Base-by-base conservation (phyloP, 192 early-diverging fungal species). In the Backusella liffmaniae region DNA sequence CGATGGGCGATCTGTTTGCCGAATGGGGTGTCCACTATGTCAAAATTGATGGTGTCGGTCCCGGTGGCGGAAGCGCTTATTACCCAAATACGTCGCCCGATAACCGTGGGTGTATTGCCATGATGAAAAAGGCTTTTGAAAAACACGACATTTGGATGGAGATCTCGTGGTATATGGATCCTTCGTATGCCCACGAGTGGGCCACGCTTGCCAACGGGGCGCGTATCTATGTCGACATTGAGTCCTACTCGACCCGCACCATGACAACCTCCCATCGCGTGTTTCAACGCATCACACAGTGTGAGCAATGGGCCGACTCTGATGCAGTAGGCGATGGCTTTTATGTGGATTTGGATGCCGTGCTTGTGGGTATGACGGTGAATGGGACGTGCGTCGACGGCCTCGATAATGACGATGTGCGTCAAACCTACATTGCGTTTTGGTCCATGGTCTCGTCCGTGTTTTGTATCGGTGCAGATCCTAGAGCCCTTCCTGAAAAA, bases 141-240 rank as follows among this genome's bases (percentile, higher is more conserved):
- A 75, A 72, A 46, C 79, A 73, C 44, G 72, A 76, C 30, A 80
- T 80, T 16, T 80, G 79, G 79, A 76, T 80, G 74, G 74, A 80
- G 49, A 59, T 80, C 12, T 80, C 79, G 2, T 80, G 79, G 79
- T 80, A 73, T 16, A 26, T 80, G 15, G 79, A 80, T 39, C 65
- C 49, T 42, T 37, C 42, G 2, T 76, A 76, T 76, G 70, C 70
- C 0, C 34, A 65, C 8, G 74, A 80, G 36, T 80, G 73, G 73
- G 71, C 49, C 3, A 37, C n/a, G n/a, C 34, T 75, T 5, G 62
- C 67, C 4, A 80, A 80, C 56, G 79, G 79, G 36, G 79, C 53
- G 2, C 69, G 79, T 23, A 53, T 80, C 9, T 80, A 56, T 44
- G 66, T 80, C 34, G 79, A 80, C 35, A 80, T 80, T 26, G 79